Conservation (phyloP, 2,329 filamentous ascomycete species). For the Ophiocordyceps camponoti-leonardi region DNA sequence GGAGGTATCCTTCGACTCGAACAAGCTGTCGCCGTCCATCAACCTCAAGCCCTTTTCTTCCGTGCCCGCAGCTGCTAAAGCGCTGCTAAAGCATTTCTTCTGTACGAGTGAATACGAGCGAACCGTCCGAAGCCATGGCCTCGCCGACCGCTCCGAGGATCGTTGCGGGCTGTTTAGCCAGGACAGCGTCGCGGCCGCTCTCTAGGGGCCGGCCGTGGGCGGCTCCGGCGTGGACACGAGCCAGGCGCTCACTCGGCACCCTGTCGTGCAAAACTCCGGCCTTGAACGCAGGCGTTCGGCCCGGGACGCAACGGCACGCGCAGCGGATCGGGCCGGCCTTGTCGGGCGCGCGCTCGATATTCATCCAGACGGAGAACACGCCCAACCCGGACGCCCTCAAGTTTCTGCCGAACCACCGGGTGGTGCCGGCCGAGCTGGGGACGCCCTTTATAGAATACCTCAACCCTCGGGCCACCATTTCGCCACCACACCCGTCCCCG, state of each 20-base stretch:
- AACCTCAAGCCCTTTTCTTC: not conserved
- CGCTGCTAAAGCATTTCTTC: too few species aligned
- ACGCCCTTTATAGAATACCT: conserved; percentile 84
- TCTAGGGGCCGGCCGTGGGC: conserved; percentile 6
- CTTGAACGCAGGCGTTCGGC: conserved; percentile 7
- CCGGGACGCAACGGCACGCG: not conserved
- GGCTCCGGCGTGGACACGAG: conserved; percentile 8
- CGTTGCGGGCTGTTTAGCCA: conserved; percentile 9
- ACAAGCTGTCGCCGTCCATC: not conserved
- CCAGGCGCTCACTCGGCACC: conserved; percentile 11
- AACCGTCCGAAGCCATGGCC: conserved; percentile 6
- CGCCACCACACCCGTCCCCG: conserved; percentile 78
- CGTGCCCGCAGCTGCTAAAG: not conserved
- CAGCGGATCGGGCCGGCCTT: conserved; percentile 3
- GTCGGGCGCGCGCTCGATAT: conserved; percentile 53
- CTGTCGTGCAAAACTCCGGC: conserved; percentile 4
- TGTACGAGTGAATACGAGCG: too few species aligned
- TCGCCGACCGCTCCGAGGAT: conserved; percentile 8
- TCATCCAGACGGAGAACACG: conserved; percentile 92
- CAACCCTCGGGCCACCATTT: conserved; percentile 70
- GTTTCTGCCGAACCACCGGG: conserved; percentile 78
- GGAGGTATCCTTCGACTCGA: not conserved
- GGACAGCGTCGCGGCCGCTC: conserved; percentile 5
- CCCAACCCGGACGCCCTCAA: conserved; percentile 94
- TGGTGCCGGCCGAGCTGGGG: conserved; percentile 58